phyloP scores from a whole-genome alignment of 163 green algal species.

The Botryococcus braunii region DNA sequence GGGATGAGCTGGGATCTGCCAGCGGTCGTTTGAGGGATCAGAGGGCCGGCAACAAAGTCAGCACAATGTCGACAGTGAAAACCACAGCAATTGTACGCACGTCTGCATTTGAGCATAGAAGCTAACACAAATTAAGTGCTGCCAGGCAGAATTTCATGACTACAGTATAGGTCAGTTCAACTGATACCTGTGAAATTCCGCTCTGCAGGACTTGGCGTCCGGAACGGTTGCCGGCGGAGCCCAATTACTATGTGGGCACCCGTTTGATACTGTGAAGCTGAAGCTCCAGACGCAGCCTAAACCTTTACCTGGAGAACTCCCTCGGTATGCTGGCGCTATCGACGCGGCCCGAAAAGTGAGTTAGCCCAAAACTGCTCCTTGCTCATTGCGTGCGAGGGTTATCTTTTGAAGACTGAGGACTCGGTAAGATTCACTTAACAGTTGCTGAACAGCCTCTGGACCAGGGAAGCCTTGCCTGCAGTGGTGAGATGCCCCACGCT shows the following conservation, averaged over 20 bases:
- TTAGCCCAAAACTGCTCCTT: not conserved
- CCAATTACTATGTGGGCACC: constrained; percentile 58
- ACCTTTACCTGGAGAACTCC: constrained; percentile 23
- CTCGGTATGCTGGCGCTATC: constrained; percentile 38
- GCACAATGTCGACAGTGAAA: too few species aligned
- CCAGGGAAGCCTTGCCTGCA: not conserved
- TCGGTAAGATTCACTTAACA: not conserved
- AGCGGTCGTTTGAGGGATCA: too few species aligned
- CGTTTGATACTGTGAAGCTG: constrained; percentile 43
- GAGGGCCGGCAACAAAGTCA: too few species aligned
- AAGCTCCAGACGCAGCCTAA: constrained; percentile 59
- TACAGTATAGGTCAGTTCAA: too few species aligned
- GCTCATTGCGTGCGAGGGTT: too few species aligned
- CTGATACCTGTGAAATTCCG: too few species aligned
- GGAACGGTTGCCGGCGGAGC: constrained; percentile 51
- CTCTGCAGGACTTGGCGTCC: constrained; percentile 43
- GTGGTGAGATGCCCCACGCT: not conserved
- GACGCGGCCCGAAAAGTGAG: constrained; percentile 48
- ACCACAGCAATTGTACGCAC: too few species aligned
- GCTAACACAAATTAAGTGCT: too few species aligned
- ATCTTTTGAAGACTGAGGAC: too few species aligned
- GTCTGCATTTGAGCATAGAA: too few species aligned
- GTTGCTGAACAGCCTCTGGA: not conserved
- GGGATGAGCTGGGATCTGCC: too few species aligned
- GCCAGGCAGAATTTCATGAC: too few species aligned